Percentiles rank a stretch among this genome's conserved stretches.
phyloP scores from a whole-genome alignment of 1,139 yeast species.

The Magnusiomyces suaveolens region DNA sequence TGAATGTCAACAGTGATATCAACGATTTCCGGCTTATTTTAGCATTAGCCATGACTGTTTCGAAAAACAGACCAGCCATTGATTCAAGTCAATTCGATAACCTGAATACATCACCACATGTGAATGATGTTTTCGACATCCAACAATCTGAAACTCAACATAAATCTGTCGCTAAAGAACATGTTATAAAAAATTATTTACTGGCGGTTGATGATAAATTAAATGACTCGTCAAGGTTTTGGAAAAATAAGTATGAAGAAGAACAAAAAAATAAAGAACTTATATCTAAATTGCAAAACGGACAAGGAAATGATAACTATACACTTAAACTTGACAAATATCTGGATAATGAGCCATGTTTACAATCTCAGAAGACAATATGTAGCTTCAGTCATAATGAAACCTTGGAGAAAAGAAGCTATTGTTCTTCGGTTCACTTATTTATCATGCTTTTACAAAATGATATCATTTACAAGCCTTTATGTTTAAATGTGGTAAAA shows the following conservation, averaged over 20 bases:
- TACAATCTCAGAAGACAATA: too few species aligned
- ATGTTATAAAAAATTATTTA: neutral
- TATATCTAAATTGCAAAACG: neutral
- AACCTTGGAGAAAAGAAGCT: too few species aligned
- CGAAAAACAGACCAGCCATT: neutral
- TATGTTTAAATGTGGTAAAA: neutral
- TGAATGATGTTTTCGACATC: too few species aligned
- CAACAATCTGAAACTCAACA: too few species aligned
- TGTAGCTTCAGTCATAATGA: too few species aligned
- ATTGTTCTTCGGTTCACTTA: too few species aligned
- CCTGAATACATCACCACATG: neutral
- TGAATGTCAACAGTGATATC: neutral
- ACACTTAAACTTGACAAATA: too few species aligned
- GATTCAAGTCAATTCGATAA: neutral
- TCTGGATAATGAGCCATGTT: too few species aligned
- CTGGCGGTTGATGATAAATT: neutral
- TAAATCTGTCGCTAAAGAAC: too few species aligned
- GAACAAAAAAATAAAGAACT: neutral
- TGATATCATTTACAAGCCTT: neutral
- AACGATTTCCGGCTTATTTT: neutral
- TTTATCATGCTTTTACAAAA: neutral
- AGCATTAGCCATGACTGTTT: neutral
- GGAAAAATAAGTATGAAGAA: neutral
- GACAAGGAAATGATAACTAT: neutral
- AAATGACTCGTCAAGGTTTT: neutral